A percentile compares a stretch with the other conserved stretches of the same genome.
Conservation (phyloP, 768 basidiomycete genomes). For the Psilocybe sp. region DNA sequence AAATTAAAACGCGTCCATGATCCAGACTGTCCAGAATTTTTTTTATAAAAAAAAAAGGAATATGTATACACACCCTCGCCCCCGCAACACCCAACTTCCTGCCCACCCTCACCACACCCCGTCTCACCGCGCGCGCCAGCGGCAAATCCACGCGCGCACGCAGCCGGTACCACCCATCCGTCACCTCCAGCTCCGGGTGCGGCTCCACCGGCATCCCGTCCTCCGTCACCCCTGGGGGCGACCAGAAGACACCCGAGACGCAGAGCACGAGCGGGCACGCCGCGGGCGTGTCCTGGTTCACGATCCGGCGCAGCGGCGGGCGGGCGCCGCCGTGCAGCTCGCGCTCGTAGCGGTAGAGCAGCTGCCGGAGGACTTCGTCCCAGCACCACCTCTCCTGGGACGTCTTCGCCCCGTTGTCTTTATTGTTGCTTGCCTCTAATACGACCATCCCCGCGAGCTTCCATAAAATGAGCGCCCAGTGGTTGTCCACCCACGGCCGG, state of each 20-base stretch:
- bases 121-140: conserved; percentile 64
- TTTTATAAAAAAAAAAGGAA: neutral
- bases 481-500: conserved; percentile 85
- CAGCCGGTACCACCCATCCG: conserved; percentile 95
- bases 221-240: conserved; percentile 32
- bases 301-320: conserved; percentile 77
- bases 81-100: conserved; percentile 81
- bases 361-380: conserved; percentile 76
- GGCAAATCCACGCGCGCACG: conserved; percentile 73
- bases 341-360: conserved; percentile 88
- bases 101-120: conserved; percentile 69
- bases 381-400: conserved; percentile 71
- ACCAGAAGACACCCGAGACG: conserved; percentile 70
- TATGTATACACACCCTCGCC: conserved; percentile 62
- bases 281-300: conserved; percentile 79
- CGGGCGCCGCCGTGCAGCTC: conserved; percentile 78
- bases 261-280: conserved; percentile 82
- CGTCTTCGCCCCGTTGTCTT: conserved; percentile 35
- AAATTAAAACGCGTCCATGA: no score
- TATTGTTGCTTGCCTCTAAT: conserved; percentile 56
- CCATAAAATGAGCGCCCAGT: conserved; percentile 91
- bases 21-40: no score
- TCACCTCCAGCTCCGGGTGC: conserved; percentile 77
- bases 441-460: conserved; percentile 85
- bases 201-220: conserved; percentile 34